Conservation (phyloP, 257 asterid species). For the Gardenia jasminoides region DNA sequence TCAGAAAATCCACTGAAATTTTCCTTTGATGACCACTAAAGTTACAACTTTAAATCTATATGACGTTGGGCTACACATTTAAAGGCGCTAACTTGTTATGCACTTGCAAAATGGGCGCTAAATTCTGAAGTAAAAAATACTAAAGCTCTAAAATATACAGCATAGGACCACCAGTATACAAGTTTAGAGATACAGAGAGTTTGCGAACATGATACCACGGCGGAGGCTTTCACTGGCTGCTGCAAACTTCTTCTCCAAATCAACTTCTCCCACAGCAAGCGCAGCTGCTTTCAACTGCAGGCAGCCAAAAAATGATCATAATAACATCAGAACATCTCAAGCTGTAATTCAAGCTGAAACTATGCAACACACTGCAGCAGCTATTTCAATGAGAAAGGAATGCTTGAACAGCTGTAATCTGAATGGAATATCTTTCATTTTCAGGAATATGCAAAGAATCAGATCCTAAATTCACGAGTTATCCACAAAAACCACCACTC, state of each 20-base stretch:
- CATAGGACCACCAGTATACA: neutral
- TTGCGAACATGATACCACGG: slow-evolving; percentile 96
- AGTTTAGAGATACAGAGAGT: slow-evolving; percentile 73
- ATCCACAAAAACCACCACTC: neutral
- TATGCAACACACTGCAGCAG: neutral
- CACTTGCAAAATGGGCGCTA: slow-evolving; percentile 1
- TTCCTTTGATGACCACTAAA: too few species aligned
- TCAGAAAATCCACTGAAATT: too few species aligned
- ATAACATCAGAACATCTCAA: neutral
- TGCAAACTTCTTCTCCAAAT: slow-evolving; percentile 69
- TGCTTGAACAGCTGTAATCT: neutral
- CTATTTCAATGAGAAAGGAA: neutral
- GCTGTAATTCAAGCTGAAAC: neutral
- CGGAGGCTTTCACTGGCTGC: slow-evolving; percentile 93
- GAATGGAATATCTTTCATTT: neutral
- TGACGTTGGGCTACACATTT: neutral
- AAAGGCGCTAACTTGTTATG: neutral
- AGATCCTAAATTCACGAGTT: neutral
- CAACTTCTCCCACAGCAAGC: slow-evolving; percentile 87
- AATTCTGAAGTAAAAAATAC: neutral
- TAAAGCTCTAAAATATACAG: slow-evolving; percentile 9
- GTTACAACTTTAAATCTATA: neutral
- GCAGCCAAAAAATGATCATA: neutral
- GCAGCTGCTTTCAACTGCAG: slow-evolving; percentile 88
- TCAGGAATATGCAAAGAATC: neutral